Base-by-base conservation (phyloP, 371 early-diverging fungal species). In the Capniomyces stellatus region DNA sequence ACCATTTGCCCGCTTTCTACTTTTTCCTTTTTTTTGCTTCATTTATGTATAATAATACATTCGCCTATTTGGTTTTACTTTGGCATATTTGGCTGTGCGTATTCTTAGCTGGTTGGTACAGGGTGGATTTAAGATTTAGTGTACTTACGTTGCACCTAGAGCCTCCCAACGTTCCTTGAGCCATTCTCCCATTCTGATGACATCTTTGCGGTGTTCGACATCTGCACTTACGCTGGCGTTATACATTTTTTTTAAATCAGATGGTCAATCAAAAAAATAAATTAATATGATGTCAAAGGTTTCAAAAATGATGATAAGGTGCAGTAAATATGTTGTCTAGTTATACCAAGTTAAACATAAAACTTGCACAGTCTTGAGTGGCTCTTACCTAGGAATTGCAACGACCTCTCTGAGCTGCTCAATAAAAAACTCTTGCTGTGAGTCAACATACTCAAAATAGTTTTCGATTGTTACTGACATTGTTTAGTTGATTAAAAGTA, bases 11-110 rank as follows among this genome's bases (percentile, higher is more conserved):
- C 96, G 62, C 96, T 85, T 43, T 92, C 96, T 44, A 85, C 72
- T 54, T 93, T 71, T 35, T 85, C 79, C 40, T 87, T 83, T 57
- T 87, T 75, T 61, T 80, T 71, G 60, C 89, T 74, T 29, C 94
- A 93, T 70, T 92, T 92, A 73, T 92, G 93, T 52, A 93, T 92
- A 58, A 92, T 90, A 70, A 88, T 90, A 64, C 91, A 86, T 30
- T 86, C 90, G 72, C 93, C 93, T 49, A 96, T 90, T 29, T 90
- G 73, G 30, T 92, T 78, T 15, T 92, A 93, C 77, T 89, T 90
- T 79, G 93, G 93, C 57, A 60, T 66, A 29, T 87, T 82, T 59
- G 89, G 85, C 52, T 72, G 81, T 57, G 93, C 97, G 58, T 89
- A 85, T 52, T 78, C 77, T 24, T 84, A 93, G 58, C 93, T 74